Percentiles rank a stretch among this genome's conserved stretches.
phyloP scores from a whole-genome alignment of 2,329 filamentous ascomycete species.

The Colletotrichum aenigma region DNA sequence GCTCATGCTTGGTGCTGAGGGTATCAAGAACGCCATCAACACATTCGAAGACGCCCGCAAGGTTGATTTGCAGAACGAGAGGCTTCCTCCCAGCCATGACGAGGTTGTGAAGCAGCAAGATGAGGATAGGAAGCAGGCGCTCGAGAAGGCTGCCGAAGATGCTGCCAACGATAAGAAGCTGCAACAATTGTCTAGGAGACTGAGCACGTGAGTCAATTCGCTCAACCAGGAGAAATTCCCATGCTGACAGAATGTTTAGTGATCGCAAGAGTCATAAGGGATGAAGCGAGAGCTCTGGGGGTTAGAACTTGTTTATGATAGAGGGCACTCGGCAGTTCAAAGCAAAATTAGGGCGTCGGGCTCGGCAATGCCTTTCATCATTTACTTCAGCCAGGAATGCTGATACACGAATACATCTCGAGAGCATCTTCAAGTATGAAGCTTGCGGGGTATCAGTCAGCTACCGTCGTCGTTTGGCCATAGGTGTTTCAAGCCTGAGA shows the following conservation, averaged over 20 bases:
- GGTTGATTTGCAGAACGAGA: constrained; percentile 96
- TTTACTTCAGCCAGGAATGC: constrained; percentile 9
- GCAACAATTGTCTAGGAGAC: constrained; percentile 83
- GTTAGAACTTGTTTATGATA: constrained; percentile 4
- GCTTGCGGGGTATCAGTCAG: neutral
- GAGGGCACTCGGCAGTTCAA: constrained; percentile 1
- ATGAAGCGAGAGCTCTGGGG: neutral
- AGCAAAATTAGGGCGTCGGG: constrained; percentile 15
- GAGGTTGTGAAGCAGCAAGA: constrained; percentile 86
- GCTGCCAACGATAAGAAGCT: constrained; percentile 92
- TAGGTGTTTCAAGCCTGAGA: neutral
- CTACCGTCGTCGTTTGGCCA: neutral
- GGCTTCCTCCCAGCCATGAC: constrained; percentile 88
- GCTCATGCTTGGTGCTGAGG: constrained; percentile 96
- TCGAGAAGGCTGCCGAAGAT: constrained; percentile 85
- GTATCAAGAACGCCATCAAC: constrained; percentile 97
- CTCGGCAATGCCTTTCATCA: constrained; percentile 8
- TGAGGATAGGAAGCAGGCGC: constrained; percentile 78
- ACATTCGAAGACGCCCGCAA: constrained; percentile 97
- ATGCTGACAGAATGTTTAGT: constrained; percentile 22
- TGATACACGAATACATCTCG: constrained; percentile 13
- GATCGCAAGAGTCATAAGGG: constrained; percentile 33
- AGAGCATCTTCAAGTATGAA: neutral
- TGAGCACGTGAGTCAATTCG: constrained; percentile 83
- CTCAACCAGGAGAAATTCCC: neutral